These are phyloP conservation scores for Jamesozyma gamospora DNA, from an alignment of 805 yeast genomes.

Conservation along the genomic window DNA sequence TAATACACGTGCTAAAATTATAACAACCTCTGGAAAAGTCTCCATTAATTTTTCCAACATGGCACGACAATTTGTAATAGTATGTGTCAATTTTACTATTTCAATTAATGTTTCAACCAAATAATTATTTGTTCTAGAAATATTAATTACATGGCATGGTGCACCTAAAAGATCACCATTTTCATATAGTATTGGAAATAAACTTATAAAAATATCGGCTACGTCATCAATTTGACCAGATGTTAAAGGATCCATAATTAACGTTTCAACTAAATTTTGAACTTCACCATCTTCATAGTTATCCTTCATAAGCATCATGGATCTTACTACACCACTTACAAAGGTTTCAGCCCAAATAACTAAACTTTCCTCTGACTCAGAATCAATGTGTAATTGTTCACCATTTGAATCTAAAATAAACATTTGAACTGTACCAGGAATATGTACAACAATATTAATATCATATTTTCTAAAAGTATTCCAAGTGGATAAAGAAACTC, in stretches of 20 bases:
- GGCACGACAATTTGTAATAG: slow-evolving; percentile 16
- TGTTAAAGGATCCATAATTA: slow-evolving; percentile 67
- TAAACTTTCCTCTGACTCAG: slow-evolving; percentile 41
- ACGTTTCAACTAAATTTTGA: slow-evolving; percentile 66
- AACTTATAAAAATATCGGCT: slow-evolving; percentile 23
- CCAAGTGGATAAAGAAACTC: slow-evolving; percentile 58
- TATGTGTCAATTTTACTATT: slow-evolving; percentile 23
- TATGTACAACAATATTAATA: slow-evolving; percentile 58
- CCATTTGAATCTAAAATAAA: slow-evolving; percentile 26
- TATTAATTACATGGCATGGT: slow-evolving; percentile 24
- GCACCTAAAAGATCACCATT: slow-evolving; percentile 26
- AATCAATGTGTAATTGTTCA: slow-evolving; percentile 18
- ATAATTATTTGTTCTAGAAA: slow-evolving; percentile 28
- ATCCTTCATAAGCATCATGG: slow-evolving; percentile 36
- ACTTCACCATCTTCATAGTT: slow-evolving; percentile 60
- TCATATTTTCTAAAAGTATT: slow-evolving; percentile 55
- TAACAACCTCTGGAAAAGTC: slow-evolving; percentile 20
- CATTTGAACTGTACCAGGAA: slow-evolving; percentile 65
- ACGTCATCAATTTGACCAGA: slow-evolving; percentile 27
- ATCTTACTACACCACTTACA: slow-evolving; percentile 58
- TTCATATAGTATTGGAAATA: slow-evolving; percentile 27
- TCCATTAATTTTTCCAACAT: slow-evolving; percentile 20
- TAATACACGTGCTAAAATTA: slow-evolving; percentile 25
- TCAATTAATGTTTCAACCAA: slow-evolving; percentile 26
- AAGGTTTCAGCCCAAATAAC: slow-evolving; percentile 46